These are phyloP conservation scores for Sugiyamaella novakii DNA, from an alignment of 1,139 yeast genomes.

Conservation along the genomic window DNA sequence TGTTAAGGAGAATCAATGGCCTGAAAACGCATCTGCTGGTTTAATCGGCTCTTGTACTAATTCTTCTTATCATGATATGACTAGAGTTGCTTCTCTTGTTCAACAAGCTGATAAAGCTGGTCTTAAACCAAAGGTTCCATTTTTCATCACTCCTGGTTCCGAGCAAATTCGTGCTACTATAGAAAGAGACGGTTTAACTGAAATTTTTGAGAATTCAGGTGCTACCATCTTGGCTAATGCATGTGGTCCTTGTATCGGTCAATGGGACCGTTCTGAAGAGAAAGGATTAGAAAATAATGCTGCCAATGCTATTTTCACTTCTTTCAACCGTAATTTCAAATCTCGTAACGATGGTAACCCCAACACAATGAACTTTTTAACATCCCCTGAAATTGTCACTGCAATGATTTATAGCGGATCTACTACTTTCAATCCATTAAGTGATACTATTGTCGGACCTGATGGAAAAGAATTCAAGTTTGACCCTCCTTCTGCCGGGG, in stretches of 20 bases:
- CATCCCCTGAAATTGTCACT: slow-evolving; percentile 96
- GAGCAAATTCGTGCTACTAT: slow-evolving; percentile 97
- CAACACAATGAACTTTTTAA: slow-evolving; percentile 92
- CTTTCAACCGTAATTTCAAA: slow-evolving; percentile 94
- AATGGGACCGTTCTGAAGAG: slow-evolving; percentile 77
- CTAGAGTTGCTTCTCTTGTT: slow-evolving; percentile 86
- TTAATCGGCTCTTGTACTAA: slow-evolving; percentile 97
- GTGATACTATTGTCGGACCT: slow-evolving; percentile 66
- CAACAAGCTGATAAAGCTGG: slow-evolving; percentile 84
- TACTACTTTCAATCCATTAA: slow-evolving; percentile 83
- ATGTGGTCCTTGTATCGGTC: slow-evolving; percentile 99
- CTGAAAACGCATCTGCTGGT: slow-evolving; percentile 84
- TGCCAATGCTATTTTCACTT: slow-evolving; percentile 86
- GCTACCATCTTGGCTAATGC: slow-evolving; percentile 94
- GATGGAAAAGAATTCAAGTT: slow-evolving; percentile 76
- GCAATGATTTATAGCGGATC: slow-evolving; percentile 95
- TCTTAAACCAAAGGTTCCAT: slow-evolving; percentile 87
- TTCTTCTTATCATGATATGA: slow-evolving; percentile 97
- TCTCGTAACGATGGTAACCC: slow-evolving; percentile 98
- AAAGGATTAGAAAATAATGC: slow-evolving; percentile 62
- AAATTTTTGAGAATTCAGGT: slow-evolving; percentile 79
- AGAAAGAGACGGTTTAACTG: slow-evolving; percentile 87
- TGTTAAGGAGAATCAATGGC: slow-evolving; percentile 90
- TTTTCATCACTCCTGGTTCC: slow-evolving; percentile 97
- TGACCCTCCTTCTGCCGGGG: slow-evolving; percentile 73